Evolutionary conservation across 163 green algal species (phyloP).

Genomic region (Trebouxia gelatinosa): DNA sequence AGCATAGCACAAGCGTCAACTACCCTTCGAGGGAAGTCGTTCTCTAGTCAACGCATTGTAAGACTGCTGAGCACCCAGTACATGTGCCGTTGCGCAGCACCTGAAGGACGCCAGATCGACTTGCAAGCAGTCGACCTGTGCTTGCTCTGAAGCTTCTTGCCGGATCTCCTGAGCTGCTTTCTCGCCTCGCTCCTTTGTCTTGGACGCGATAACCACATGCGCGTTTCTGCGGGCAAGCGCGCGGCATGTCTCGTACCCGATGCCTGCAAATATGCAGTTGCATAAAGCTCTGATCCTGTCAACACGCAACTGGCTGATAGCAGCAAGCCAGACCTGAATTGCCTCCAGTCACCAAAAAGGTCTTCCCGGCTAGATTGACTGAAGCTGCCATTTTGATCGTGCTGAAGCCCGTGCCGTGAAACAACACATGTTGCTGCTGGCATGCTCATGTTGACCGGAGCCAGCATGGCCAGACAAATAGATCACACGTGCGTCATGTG

Average conservation of each 20-base stretch:
- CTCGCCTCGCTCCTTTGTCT: neutral
- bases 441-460: too few relatives aligned
- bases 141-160: neutral
- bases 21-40: neutral
- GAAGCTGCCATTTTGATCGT: constrained; percentile 4
- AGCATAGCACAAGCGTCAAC: neutral
- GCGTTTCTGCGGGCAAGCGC: neutral
- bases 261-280: neutral
- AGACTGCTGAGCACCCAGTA: neutral
- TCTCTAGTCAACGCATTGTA: neutral
- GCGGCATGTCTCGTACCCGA: neutral
- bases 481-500: too few relatives aligned
- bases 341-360: constrained; percentile 17
- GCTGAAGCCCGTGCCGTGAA: too few relatives aligned
- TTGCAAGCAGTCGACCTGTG: constrained; percentile 18
- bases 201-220: constrained; percentile 23
- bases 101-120: constrained; percentile 22
- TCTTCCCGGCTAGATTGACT: constrained; percentile 1
- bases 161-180: constrained; percentile 1
- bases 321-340: neutral
- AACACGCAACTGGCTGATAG: neutral
- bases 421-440: too few relatives aligned
- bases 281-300: neutral
- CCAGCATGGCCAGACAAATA: too few relatives aligned
- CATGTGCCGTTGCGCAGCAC: neutral